A percentile compares a stretch with the other conserved stretches of the same genome.
Conservation (phyloP, 306 rosid genomes). For the Cicer yamashitae region DNA sequence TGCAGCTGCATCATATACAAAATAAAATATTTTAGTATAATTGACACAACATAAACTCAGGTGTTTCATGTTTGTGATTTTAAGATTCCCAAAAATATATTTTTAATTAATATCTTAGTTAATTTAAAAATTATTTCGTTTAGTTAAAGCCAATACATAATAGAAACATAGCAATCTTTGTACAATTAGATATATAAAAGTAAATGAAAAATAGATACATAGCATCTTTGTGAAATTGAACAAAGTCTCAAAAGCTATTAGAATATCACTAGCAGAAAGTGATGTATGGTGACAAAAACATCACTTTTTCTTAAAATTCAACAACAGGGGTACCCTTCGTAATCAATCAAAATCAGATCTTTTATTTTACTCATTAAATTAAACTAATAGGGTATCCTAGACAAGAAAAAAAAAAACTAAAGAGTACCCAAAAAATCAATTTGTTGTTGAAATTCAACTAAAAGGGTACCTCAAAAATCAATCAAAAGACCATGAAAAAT, state of each 20-base stretch:
- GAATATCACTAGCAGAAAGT: neutral
- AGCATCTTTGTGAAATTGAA: neutral
- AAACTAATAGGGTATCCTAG: neutral
- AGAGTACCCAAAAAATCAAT: neutral
- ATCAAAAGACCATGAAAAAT: neutral
- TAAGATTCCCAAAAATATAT: too few relatives aligned
- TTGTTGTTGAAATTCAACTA: neutral
- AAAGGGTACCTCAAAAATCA: neutral
- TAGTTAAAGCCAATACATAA: too few relatives aligned
- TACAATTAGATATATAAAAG: neutral
- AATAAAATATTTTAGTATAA: neutral
- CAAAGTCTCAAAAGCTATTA: neutral
- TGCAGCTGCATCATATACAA: conserved; percentile 53
- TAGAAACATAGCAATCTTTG: neutral
- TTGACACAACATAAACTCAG: neutral
- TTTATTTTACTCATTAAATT: neutral
- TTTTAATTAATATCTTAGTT: too few relatives aligned
- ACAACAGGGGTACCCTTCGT: neutral
- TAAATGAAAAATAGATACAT: neutral
- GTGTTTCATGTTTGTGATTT: neutral
- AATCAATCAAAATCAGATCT: neutral
- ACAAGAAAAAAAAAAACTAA: neutral
- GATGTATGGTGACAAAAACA: neutral
- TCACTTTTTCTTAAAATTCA: neutral
- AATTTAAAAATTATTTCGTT: too few relatives aligned